phyloP scores from a whole-genome alignment of 192 early-diverging fungal genomes.

The Coemansia nantahalensis region DNA sequence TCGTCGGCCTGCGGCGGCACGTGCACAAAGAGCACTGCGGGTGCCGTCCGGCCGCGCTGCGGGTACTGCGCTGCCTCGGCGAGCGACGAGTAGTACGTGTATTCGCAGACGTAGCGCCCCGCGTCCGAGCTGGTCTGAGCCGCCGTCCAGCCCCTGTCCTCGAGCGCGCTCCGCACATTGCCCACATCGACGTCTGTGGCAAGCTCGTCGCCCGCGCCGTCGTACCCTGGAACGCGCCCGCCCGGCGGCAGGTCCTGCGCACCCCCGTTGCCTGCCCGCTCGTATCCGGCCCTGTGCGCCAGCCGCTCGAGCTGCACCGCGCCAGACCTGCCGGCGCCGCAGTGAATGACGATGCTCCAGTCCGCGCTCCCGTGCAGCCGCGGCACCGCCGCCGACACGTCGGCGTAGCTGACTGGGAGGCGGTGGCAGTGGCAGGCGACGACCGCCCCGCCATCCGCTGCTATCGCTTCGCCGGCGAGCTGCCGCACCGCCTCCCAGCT shows the following conservation, averaged over 20 bases:
- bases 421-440: conserved; percentile 42
- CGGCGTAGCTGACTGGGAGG: conserved; percentile 60
- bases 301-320: conserved; percentile 46
- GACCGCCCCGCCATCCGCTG: neutral
- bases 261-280: conserved; percentile 49
- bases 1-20: conserved; percentile 38
- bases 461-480: conserved; percentile 17
- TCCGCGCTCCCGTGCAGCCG: conserved; percentile 31
- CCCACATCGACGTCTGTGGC: conserved; percentile 43
- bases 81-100: conserved; percentile 57
- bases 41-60: conserved; percentile 2
- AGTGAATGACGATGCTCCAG: conserved; percentile 56
- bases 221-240: conserved; percentile 34
- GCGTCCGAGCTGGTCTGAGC: conserved; percentile 48
- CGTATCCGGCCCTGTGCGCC: conserved; percentile 55
- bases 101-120: conserved; percentile 61
- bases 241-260: conserved; percentile 25
- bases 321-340: conserved; percentile 52
- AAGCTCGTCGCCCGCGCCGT: conserved; percentile 16
- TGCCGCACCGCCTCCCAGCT: conserved; percentile 51
- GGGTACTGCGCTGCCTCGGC: conserved; percentile 25
- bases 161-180: conserved; percentile 28
- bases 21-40: conserved; percentile 52
- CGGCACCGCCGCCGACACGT: conserved; percentile 45
- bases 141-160: conserved; percentile 37